These are phyloP conservation scores for Arxiozyma heterogenica DNA, from an alignment of 1,139 yeast genomes.

Conservation along the genomic window DNA sequence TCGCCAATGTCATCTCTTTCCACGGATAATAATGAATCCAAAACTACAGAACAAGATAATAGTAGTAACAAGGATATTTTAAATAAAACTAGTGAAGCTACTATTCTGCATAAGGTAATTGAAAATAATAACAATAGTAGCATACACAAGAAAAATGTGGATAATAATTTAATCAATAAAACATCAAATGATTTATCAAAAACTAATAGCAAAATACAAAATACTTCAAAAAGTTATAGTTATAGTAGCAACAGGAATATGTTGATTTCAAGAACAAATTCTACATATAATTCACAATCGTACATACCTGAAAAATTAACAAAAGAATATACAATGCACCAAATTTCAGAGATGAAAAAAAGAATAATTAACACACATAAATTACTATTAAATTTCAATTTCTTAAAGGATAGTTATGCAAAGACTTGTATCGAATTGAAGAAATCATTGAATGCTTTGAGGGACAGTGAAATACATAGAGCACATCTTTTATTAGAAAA, in stretches of 20 bases:
- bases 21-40: constrained; percentile 6
- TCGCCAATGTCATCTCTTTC: constrained; percentile 13
- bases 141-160: background rate
- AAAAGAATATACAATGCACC: constrained; percentile 14
- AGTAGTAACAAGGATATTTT: background rate
- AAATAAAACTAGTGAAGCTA: background rate
- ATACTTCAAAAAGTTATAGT: background rate
- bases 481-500: constrained; percentile 27
- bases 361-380: constrained; percentile 29
- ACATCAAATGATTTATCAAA: constrained; percentile 1
- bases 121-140: background rate
- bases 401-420: constrained; percentile 28
- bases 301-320: constrained; percentile 11
- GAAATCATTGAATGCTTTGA: constrained; percentile 27
- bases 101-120: background rate
- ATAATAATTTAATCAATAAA: background rate
- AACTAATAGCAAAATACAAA: background rate
- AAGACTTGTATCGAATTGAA: constrained; percentile 29
- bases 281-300: background rate
- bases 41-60: constrained; percentile 4
- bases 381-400: constrained; percentile 26
- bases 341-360: constrained; percentile 23
- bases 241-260: background rate
- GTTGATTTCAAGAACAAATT: background rate
- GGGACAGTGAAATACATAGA: constrained; percentile 32